Evolutionary conservation across 352 stramenopile species (phyloP), one percentile per base, ranked within the genome.

Genomic region (Phytophthora crassamura): DNA sequence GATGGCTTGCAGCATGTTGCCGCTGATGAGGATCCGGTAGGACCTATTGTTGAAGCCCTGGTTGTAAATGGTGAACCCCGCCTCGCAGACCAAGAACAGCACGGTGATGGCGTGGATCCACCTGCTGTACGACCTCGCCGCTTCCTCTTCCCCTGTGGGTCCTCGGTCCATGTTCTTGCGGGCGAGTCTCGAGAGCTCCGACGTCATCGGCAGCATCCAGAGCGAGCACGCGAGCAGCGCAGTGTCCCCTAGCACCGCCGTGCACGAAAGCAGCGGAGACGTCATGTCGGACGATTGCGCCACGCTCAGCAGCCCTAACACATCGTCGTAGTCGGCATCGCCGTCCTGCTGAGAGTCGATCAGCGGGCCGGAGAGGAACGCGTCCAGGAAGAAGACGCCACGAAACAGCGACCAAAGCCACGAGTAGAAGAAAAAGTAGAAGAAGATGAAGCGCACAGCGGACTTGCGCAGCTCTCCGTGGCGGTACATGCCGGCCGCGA

Each of bases 361-460:
- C 30, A 54, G 45, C 33, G 46, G 32, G 8, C 25, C 47, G 36
- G 72, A 65, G 6, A 83, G 36, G 42, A 78, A 74, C 32, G 75
- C 52, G 34, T 86, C 65, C 34, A 76, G 15, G 52, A 77, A 86
- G 67, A 84, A 85, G 16, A 82, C 20, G 30, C 62, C 56, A n/a
- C 70, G 80, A 42, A 84, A 82, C 39, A 85, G 51, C 55, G 80
- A 85, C 77, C 75, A 88, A 20, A 88, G 64, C 77, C 69, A 83
- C 56, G 81, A 56, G 68, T 85, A 86, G 56, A 82, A 75, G 67
- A 88, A 86, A 52, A 86, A 83, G 45, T 71, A 83, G 64, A 85
- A 75, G 59, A 86, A 66, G 10, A 86, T 63, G 64, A 76, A 85
- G 42, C 68, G 73, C 35, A 84, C 73, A 10, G 72, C 75, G 11